Conservation (phyloP, 441 rosid species). For the Adansonia madagascariensis region DNA sequence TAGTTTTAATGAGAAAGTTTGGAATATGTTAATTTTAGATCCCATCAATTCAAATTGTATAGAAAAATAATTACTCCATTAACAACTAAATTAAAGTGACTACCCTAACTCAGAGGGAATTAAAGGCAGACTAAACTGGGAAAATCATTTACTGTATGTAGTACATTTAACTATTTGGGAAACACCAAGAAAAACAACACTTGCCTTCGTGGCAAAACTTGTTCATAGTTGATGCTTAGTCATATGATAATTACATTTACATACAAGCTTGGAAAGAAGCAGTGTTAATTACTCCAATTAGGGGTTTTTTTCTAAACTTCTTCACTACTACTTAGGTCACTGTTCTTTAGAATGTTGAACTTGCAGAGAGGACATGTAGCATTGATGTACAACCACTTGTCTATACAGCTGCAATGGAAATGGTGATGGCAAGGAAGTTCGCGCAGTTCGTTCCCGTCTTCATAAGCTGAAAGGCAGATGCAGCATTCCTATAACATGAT, state of each 20-base stretch:
- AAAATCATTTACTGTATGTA: neutral
- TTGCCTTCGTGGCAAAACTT: constrained; percentile 12
- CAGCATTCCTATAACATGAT: constrained; percentile 58
- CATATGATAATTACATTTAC: neutral
- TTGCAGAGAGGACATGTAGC: constrained; percentile 77
- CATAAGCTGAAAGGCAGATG: constrained; percentile 62
- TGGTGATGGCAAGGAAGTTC: constrained; percentile 70
- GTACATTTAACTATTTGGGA: neutral
- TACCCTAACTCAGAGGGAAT: neutral
- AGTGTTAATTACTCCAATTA: neutral
- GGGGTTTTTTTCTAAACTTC: constrained; percentile 32
- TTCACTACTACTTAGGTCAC: constrained; percentile 41
- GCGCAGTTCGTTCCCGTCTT: constrained; percentile 56
- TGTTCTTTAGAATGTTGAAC: constrained; percentile 57
- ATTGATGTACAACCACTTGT: constrained; percentile 65
- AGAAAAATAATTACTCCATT: too few species aligned
- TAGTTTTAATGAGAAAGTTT: neutral
- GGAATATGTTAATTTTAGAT: neutral
- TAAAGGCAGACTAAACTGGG: neutral
- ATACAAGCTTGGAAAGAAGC: constrained; percentile 9
- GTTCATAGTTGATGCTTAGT: neutral
- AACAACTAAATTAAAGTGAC: too few species aligned
- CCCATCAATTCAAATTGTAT: neutral
- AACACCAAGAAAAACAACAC: neutral
- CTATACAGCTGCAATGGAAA: constrained; percentile 60